Percentiles rank a stretch among this genome's conserved stretches.
Evolutionary conservation across 768 basidiomycete genomes (phyloP).

Genomic region (Pleurotus eryngii): DNA sequence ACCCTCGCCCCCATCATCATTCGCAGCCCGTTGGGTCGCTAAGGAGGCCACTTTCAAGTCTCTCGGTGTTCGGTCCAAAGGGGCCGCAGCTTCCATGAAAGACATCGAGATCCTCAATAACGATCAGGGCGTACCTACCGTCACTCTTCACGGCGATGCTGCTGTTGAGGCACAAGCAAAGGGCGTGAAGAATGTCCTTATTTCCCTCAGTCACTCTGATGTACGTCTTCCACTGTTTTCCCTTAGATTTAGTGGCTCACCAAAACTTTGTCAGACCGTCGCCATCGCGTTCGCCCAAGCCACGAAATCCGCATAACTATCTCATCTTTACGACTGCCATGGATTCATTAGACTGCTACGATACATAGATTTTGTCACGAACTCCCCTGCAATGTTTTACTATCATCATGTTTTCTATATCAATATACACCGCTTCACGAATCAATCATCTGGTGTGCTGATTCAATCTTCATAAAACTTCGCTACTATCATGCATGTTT

Average conservation of each 20-base stretch:
- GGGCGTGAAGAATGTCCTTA: constrained; percentile 69
- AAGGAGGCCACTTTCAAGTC: constrained; percentile 99
- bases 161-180: constrained; percentile 66
- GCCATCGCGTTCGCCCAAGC: constrained; percentile 90
- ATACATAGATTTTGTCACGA: not conserved
- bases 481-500: too few species aligned
- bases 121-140: constrained; percentile 73
- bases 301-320: constrained; percentile 29
- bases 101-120: constrained; percentile 94
- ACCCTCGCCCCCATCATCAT: constrained; percentile 83
- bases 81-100: constrained; percentile 92
- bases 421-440: not conserved
- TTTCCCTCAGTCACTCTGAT: constrained; percentile 94
- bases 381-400: not conserved
- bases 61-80: constrained; percentile 83
- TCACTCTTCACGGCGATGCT: constrained; percentile 78
- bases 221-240: constrained; percentile 37
- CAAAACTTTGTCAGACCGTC: constrained; percentile 50
- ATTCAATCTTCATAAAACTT: too few species aligned
- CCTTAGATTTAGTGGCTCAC: not conserved
- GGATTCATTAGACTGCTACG: constrained; percentile 27
- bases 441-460: too few species aligned
- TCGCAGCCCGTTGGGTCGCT: constrained; percentile 95
- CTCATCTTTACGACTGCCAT: constrained; percentile 11
- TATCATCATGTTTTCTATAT: not conserved